A percentile compares a stretch with the other conserved stretches of the same genome.
Conservation (phyloP, 306 rosid species). For the Trifolium dubium region DNA sequence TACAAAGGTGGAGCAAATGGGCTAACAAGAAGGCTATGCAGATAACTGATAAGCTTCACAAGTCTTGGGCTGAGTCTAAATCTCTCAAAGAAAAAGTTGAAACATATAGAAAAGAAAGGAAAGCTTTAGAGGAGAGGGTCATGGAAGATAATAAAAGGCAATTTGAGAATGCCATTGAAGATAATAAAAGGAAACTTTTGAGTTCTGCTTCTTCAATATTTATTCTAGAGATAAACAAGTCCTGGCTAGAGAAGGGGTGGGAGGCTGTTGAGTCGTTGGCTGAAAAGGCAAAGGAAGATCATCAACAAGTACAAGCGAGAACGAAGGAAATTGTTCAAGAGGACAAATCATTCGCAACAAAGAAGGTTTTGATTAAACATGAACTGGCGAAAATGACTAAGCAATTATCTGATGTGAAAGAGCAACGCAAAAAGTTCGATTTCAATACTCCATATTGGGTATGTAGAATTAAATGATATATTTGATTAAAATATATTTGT, state of each 20-base stretch:
- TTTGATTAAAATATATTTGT: too few relatives aligned
- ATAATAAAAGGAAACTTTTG: too few relatives aligned
- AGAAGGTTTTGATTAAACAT: too few relatives aligned
- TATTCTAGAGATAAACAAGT: conserved; percentile 51
- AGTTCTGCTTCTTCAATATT: conserved; percentile 30
- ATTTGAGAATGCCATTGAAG: conserved; percentile 41
- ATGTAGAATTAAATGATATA: too few relatives aligned
- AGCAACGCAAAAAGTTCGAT: too few relatives aligned
- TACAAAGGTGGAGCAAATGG: conserved; percentile 63
- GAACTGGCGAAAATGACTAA: too few relatives aligned
- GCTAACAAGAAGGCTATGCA: conserved; percentile 62
- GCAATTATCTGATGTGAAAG: too few relatives aligned
- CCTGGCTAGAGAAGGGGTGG: conserved; percentile 50
- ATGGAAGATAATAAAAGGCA: conserved; percentile 48
- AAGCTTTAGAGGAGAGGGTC: conserved; percentile 57
- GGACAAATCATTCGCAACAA: too few relatives aligned
- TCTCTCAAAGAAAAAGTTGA: conserved; percentile 53
- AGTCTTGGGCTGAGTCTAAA: conserved; percentile 53
- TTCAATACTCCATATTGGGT: too few relatives aligned
- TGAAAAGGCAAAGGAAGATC: conserved; percentile 37
- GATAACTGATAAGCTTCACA: conserved; percentile 58
- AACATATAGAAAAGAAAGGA: conserved; percentile 46
- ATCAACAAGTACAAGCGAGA: too few relatives aligned
- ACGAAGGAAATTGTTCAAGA: too few relatives aligned
- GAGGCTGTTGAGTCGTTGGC: conserved; percentile 49